phyloP scores from a whole-genome alignment of 805 yeast species.

The Cyberlindnera japonica region DNA sequence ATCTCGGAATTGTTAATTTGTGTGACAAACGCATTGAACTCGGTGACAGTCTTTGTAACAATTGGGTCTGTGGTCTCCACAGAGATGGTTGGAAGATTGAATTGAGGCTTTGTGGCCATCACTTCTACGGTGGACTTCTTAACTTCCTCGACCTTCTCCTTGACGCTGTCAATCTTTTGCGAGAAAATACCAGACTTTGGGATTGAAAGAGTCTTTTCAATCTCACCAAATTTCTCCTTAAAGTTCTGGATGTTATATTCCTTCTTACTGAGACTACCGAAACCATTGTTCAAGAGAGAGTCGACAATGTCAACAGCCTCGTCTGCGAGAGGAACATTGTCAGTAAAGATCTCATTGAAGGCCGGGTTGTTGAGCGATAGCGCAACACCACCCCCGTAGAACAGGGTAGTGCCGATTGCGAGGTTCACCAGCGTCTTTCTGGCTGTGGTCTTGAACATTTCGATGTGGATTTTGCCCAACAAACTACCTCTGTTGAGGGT shows the following conservation, averaged over 20 bases:
- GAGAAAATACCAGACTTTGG: constrained; percentile 38
- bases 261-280: constrained; percentile 14
- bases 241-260: constrained; percentile 33
- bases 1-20: constrained; percentile 24
- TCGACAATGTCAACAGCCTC: constrained; percentile 48
- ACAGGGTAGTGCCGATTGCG: constrained; percentile 31
- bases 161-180: constrained; percentile 29
- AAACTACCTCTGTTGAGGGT: background rate
- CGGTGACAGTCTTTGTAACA: constrained; percentile 22
- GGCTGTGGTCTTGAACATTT: constrained; percentile 28
- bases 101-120: constrained; percentile 4
- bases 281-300: constrained; percentile 21
- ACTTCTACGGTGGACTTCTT: constrained; percentile 12
- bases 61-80: constrained; percentile 30
- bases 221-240: constrained; percentile 34
- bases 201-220: constrained; percentile 37
- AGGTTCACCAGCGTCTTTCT: constrained; percentile 32
- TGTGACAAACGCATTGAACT: constrained; percentile 24
- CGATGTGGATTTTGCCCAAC: background rate
- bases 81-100: constrained; percentile 27
- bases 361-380: constrained; percentile 52
- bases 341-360: constrained; percentile 58
- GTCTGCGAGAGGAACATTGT: constrained; percentile 64
- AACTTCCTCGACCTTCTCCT: constrained; percentile 20
- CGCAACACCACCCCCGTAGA: constrained; percentile 60